A percentile compares a stretch with the other conserved stretches of the same genome.
Evolutionary conservation across 2,329 filamentous ascomycete genomes (phyloP).

Genomic region (Domatiomyces catenatus): DNA sequence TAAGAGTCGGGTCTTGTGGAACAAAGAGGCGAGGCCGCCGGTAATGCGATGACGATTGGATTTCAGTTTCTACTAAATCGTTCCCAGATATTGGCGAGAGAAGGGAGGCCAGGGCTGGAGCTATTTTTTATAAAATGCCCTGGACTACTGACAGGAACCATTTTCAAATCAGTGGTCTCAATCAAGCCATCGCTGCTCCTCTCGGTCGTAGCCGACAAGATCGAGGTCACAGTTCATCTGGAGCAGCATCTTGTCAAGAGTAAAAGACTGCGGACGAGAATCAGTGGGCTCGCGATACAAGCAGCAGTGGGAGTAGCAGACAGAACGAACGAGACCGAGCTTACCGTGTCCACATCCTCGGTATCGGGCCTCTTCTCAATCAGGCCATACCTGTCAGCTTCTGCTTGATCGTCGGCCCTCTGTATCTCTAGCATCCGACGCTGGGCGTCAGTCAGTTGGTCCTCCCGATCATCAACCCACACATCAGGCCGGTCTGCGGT

Average conservation of each 20-base stretch:
- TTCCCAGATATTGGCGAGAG: not conserved
- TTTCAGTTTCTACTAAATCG: not conserved
- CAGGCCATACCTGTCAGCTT: conserved; percentile 28
- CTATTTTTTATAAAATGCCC: not conserved
- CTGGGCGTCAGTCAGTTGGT: conserved; percentile 29
- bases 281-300: conserved; percentile 10
- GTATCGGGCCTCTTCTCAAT: conserved; percentile 7
- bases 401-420: conserved; percentile 28
- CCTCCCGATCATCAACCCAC: conserved; percentile 19
- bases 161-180: conserved; percentile 26
- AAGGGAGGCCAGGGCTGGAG: no score
- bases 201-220: conserved; percentile 48
- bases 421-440: conserved; percentile 20
- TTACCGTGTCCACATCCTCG: conserved; percentile 19
- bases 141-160: no score
- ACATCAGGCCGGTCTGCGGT: conserved; percentile 18
- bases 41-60: conserved; percentile 58
- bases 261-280: conserved; percentile 38
- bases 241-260: conserved; percentile 54
- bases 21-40: conserved; percentile 81
- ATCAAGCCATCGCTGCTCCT: conserved; percentile 42
- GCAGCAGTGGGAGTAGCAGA: conserved; percentile 3
- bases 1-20: conserved; percentile 82
- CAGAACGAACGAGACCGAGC: not conserved
- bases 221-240: conserved; percentile 47